phyloP scores from a whole-genome alignment of 495 filamentous ascomycete genomes.

The Eremomyces bilateralis region DNA sequence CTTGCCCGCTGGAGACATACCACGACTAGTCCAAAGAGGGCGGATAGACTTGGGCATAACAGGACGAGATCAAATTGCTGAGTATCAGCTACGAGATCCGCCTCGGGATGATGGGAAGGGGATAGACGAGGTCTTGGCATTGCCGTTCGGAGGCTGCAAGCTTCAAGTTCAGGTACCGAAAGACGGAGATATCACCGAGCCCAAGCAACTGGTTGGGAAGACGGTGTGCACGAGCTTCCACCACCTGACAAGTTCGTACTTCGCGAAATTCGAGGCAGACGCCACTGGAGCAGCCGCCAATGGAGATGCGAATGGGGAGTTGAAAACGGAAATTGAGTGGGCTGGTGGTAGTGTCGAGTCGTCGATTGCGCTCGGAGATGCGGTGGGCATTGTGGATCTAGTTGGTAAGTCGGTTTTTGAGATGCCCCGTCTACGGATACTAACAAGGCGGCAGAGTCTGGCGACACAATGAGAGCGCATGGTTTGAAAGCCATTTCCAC shows the following conservation, averaged over 20 bases:
- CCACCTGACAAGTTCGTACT: constrained; percentile 58
- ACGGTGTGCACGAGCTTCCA: constrained; percentile 93
- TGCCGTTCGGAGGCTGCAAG: constrained; percentile 77
- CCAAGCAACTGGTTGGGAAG: constrained; percentile 69
- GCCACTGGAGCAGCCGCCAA: constrained; percentile 6
- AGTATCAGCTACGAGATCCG: constrained; percentile 57
- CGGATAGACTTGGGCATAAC: constrained; percentile 89
- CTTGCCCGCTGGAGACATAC: constrained; percentile 91
- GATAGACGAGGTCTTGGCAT: constrained; percentile 65
- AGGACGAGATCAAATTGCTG: constrained; percentile 73
- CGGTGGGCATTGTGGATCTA: constrained; percentile 91
- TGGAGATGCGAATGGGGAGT: constrained; percentile 20
- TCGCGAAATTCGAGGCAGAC: constrained; percentile 42
- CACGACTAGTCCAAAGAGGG: constrained; percentile 88
- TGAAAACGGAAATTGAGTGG: constrained; percentile 71
- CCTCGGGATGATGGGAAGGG: constrained; percentile 39
- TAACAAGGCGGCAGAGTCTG: constrained; percentile 50
- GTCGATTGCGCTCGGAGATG: constrained; percentile 84
- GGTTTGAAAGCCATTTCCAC: constrained; percentile 94
- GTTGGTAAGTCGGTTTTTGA: constrained; percentile 42
- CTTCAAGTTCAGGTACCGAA: constrained; percentile 90
- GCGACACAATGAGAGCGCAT: constrained; percentile 93
- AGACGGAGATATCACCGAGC: constrained; percentile 45
- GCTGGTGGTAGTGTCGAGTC: constrained; percentile 92
- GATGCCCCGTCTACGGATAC: not conserved